Base-by-base conservation (phyloP, 805 yeast genomes). In the Yamadazyma philogaea region DNA sequence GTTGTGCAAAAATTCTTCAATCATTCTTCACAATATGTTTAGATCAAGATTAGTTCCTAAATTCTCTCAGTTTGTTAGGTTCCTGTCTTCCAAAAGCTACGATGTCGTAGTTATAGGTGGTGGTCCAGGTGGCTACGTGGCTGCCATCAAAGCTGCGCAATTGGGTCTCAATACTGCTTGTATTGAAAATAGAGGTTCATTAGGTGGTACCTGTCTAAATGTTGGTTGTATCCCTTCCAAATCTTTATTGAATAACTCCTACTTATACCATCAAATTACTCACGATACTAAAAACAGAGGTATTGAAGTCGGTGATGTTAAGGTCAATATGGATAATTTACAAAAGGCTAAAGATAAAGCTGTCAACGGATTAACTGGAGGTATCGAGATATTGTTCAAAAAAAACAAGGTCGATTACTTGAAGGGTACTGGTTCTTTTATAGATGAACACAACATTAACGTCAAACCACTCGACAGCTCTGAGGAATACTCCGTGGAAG, bases 191-290 rank as follows among this genome's bases (percentile, higher is more conserved):
- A 84, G 99, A 69, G 99, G 99, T 35, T 70, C 81, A 34, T 78
- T 95, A 50, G 99, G 99, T 50, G 99, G 99, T 60, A 93, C 99
- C 43, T 93, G 99, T 80, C 75, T 95, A 58, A 93, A 93, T 68
- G 98, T 93, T 42, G 99, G 99, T 38, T 93, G 99, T 78, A 93
- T 93, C 60, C 99, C 99, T 46, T 93, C 99, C 52, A 93, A 93
- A 71, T 87, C 99, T 5, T 70, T 93, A 46, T 75, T 93, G 59
- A 91, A 93, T 82, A 93, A 93, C 77, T 86, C 98, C 14, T 96
- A 89, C 47, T 66, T 91, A 54, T 91, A 78, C 74, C 98, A 93
- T 68, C 84, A 82, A 64, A 85, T 93, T 68, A 74, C 81, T 66
- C 84, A 81, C 59, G 99, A 93, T 61, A 74, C 97, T 43, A 78